Conservation (phyloP, 139 green algal species). For the Deuterostichococcus epilithicus region DNA sequence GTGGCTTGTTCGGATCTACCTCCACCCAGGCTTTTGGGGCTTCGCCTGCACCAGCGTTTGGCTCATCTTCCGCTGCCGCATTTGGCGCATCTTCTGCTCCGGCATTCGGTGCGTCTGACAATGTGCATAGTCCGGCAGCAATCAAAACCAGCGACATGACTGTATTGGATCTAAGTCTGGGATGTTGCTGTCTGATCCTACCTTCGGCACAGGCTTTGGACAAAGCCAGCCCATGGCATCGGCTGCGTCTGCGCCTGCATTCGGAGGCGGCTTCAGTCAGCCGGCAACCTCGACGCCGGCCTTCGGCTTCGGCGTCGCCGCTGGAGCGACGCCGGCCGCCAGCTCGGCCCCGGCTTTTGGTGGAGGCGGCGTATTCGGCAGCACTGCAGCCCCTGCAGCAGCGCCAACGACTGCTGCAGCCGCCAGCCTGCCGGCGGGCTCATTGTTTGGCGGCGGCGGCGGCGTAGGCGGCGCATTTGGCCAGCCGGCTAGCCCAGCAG, state of each 20-base stretch:
- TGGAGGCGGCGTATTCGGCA: background rate
- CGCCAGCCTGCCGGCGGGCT: background rate
- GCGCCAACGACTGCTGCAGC: background rate
- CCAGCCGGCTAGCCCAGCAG: background rate
- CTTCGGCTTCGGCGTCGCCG: background rate
- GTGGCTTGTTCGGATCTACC: background rate
- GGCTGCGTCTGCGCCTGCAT: background rate
- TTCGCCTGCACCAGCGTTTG: background rate
- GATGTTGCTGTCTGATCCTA: too few species aligned
- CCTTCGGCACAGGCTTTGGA: background rate
- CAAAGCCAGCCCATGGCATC: background rate
- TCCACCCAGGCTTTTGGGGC: background rate
- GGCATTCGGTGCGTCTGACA: constrained; percentile 5
- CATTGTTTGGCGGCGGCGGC: background rate
- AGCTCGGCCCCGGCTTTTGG: background rate
- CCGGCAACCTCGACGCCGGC: background rate
- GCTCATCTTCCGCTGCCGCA: background rate
- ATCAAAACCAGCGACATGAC: too few species aligned
- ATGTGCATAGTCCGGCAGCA: too few species aligned
- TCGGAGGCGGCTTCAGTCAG: background rate
- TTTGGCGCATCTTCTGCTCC: constrained; percentile 4
- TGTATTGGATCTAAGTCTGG: too few species aligned
- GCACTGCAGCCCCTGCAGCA: background rate
- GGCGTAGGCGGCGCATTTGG: background rate
- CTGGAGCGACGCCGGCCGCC: background rate